Conservation (phyloP, 352 stramenopile species). For the Phytophthora pluvialis region DNA sequence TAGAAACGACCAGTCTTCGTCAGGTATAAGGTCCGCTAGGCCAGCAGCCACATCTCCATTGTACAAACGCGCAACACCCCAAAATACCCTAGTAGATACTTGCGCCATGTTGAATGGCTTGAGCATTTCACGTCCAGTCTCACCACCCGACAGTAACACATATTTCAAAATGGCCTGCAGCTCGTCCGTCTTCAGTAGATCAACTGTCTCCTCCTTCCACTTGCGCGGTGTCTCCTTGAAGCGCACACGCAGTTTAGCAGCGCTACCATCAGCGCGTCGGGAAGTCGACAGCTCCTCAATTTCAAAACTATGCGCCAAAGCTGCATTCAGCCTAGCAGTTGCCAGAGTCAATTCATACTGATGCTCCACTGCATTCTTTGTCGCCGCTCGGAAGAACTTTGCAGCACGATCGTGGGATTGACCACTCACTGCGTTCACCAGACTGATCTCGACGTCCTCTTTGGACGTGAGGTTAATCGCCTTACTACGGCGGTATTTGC, state of each 20-base stretch:
- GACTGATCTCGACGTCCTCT: slow-evolving; percentile 70
- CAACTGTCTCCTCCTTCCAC: slow-evolving; percentile 82
- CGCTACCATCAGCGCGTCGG: slow-evolving; percentile 28
- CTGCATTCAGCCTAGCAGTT: slow-evolving; percentile 75
- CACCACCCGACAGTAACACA: slow-evolving; percentile 77
- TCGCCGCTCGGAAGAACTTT: slow-evolving; percentile 85
- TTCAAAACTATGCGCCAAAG: slow-evolving; percentile 66
- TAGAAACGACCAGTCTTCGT: slow-evolving; percentile 88
- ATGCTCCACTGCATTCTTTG: slow-evolving; percentile 77
- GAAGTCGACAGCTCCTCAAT: slow-evolving; percentile 45
- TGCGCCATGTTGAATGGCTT: slow-evolving; percentile 93
- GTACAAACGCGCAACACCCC: slow-evolving; percentile 83
- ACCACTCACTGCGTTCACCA: slow-evolving; percentile 73
- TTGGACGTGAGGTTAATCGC: slow-evolving; percentile 77
- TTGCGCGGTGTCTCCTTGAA: slow-evolving; percentile 85
- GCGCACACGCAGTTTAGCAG: slow-evolving; percentile 63
- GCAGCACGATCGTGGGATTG: slow-evolving; percentile 54
- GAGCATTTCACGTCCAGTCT: slow-evolving; percentile 86
- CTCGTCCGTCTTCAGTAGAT: slow-evolving; percentile 68
- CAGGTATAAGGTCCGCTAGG: slow-evolving; percentile 68
- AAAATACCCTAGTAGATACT: slow-evolving; percentile 85
- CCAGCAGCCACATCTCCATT: slow-evolving; percentile 72
- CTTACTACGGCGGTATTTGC: slow-evolving; percentile 59
- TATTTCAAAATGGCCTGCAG: slow-evolving; percentile 84
- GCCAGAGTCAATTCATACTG: slow-evolving; percentile 83